Percentiles rank a stretch among this genome's conserved stretches.
phyloP scores from a whole-genome alignment of 345 rosid genomes.

The Hypericum perforatum region DNA sequence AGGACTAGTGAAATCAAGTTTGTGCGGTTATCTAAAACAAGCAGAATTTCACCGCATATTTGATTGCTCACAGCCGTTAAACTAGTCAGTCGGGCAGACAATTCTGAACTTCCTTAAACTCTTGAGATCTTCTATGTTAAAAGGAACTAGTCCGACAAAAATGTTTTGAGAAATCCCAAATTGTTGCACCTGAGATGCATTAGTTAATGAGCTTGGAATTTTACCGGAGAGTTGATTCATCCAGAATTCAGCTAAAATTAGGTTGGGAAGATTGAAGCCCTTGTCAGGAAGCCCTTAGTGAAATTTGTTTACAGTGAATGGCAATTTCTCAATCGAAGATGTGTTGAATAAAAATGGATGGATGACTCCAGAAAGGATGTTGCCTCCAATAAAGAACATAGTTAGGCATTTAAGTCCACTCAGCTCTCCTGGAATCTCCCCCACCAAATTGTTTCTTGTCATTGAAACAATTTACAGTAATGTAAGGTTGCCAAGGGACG shows the following conservation, averaged over 20 bases:
- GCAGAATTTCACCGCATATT: neutral
- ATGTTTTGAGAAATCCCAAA: neutral
- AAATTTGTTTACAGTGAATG: conserved; percentile 11
- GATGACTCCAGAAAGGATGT: conserved; percentile 12
- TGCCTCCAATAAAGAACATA: neutral
- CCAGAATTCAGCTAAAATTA: neutral
- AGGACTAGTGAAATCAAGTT: neutral
- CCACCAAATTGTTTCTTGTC: conserved; percentile 4
- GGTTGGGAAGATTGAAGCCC: conserved; percentile 10
- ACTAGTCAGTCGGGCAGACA: neutral
- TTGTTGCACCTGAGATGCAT: neutral
- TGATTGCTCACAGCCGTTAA: neutral
- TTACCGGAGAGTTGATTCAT: too few relatives aligned
- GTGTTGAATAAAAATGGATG: conserved; percentile 14
- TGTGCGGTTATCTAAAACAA: neutral
- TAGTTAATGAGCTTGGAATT: too few relatives aligned
- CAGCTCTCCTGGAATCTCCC: conserved; percentile 13
- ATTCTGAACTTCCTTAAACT: too few relatives aligned
- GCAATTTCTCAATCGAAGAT: neutral
- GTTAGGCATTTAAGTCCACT: conserved; percentile 7
- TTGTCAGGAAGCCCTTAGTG: conserved; percentile 17
- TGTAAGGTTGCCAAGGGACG: conserved; percentile 15
- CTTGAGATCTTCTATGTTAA: conserved; percentile 15
- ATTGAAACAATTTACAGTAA: neutral
- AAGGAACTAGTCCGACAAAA: conserved; percentile 15